phyloP scores from a whole-genome alignment of 2,329 filamentous ascomycete species.

The Teratosphaeria pseudoeucalypti region DNA sequence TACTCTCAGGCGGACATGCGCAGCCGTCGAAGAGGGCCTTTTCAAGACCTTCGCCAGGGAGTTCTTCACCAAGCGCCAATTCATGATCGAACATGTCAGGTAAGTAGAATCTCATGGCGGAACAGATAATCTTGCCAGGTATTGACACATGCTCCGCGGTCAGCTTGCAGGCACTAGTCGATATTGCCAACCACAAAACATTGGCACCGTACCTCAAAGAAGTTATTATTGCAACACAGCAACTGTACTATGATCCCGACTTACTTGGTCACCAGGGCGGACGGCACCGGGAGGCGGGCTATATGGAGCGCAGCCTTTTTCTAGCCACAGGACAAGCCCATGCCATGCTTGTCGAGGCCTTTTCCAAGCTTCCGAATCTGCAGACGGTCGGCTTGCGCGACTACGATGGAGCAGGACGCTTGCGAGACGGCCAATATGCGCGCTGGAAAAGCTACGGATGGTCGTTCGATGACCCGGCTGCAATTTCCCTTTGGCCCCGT shows the following conservation, averaged over 20 bases:
- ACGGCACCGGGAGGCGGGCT: constrained; percentile 6
- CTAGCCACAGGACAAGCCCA: constrained; percentile 37
- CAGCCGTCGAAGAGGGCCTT: constrained; percentile 42
- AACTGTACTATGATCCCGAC: constrained; percentile 3
- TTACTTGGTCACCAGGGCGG: background rate
- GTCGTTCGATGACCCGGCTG: constrained; percentile 2
- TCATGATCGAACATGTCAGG: constrained; percentile 46
- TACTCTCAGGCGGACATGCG: constrained; percentile 44
- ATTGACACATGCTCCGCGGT: too few relatives aligned
- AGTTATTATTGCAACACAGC: constrained; percentile 41
- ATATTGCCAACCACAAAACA: constrained; percentile 30
- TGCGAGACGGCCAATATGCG: constrained; percentile 35
- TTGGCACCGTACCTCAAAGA: constrained; percentile 33
- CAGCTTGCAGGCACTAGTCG: constrained; percentile 45
- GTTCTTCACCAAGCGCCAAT: constrained; percentile 57
- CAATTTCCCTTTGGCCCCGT: background rate
- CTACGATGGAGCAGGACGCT: constrained; percentile 41
- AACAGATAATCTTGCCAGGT: too few relatives aligned
- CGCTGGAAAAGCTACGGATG: constrained; percentile 48
- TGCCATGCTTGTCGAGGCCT: constrained; percentile 47
- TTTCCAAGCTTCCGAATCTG: constrained; percentile 45
- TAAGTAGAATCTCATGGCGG: too few relatives aligned
- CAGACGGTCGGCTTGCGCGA: constrained; percentile 50
- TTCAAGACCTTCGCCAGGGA: constrained; percentile 48
- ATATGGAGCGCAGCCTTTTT: constrained; percentile 13